Evolutionary conservation across 148 eudicot genomes (phyloP), one percentile per base, ranked within the genome.

Genomic region (Rhododendron vialii): DNA sequence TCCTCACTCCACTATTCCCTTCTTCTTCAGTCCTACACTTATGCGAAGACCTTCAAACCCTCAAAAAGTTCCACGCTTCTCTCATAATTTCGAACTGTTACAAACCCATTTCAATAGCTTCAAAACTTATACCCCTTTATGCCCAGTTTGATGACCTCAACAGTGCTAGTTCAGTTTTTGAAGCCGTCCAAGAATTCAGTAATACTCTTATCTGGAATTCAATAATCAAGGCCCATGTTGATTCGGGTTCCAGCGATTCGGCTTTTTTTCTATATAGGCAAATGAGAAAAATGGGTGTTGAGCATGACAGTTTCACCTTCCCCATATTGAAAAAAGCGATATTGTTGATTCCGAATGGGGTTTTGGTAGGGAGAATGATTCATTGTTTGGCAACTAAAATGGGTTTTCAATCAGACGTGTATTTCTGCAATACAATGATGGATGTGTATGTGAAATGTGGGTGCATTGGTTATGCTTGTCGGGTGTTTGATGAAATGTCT

Each of bases 401-500:
- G 88, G 91, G 91, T 38, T 87, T 87, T 85, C 80, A 35, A 43
- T 82, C 80, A 33, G 89, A 89, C 81, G 30, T 89, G 13, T 87
- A 87, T 82, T 89, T 85, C 79, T 80, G 89, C 81, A 89, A 89
- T 53, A 57, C 88, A 5, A 85, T 89, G 88, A 80, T 89, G 35
- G 93, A 88, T 10, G 85, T 82, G 33, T 93, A 91, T 86, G 88
- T 81, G 41, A 91, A 92, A 83, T 84, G 86, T 82, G 89, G 86
- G 38, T 55, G 50, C 76, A 71, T 87, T 69, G 55, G 73, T 38
- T 82, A 83, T 61, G 94, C 90, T 28, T 87, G 48, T n/a, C 89
- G 82, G 74, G 3, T 94, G 94, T 94, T 94, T 45, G 93, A 91
- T 20, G 94, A 91, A 92, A 93, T 94, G 94, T 51, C 86, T 84